Evolutionary conservation across 1,284 basidiomycete genomes (phyloP), one percentile per base, ranked within the genome.

Genomic region (Fomitopsis palustris): DNA sequence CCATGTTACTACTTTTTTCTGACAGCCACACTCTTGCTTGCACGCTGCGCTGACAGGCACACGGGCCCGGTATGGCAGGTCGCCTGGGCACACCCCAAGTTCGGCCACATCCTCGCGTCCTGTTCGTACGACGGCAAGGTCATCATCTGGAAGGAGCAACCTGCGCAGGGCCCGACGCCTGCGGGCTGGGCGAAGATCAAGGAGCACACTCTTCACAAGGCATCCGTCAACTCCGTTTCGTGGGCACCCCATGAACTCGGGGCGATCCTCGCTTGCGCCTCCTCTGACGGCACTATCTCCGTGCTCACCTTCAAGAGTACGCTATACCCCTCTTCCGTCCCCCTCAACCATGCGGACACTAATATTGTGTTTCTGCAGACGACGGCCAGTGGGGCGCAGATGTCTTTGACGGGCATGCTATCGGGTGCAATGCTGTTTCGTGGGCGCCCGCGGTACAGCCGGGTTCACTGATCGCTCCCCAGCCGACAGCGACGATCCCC

Each of bases 171-270:
- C 17, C 74, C 80, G 31, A 72, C 77, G 17, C 74, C 80, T 9
- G 81, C 82, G 39, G 84, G 83, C 4, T 99, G 96, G 96, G 84
- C 90, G 57, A 95, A 93, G 75, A 93, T 98, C 70, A 97, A 98
- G 76, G 97, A 99, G 76, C 96, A 98, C 73, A 90, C 90, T 3
- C 77, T 98, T 54, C 96, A 99, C 74, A 92, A 88, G 53, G 96
- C 96, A 1, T 97, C 94, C 62, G 96, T 98, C 60, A 99, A 99
- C 76, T 96, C 96, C 0, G 92, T 99, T 39, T 93, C 95, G 0
- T 99, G 97, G 96, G 96, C 96, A 35, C 95, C 97, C 1, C 95
- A 97, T 68, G 96, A 98, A 73, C 85, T 98, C 14, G 96, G 97
- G 56, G 94, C 97, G 0, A 96, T 98, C 65, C 83, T 99, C 49